Evolutionary conservation across 768 basidiomycete genomes (phyloP).

Genomic region (Clavaria fumosa): DNA sequence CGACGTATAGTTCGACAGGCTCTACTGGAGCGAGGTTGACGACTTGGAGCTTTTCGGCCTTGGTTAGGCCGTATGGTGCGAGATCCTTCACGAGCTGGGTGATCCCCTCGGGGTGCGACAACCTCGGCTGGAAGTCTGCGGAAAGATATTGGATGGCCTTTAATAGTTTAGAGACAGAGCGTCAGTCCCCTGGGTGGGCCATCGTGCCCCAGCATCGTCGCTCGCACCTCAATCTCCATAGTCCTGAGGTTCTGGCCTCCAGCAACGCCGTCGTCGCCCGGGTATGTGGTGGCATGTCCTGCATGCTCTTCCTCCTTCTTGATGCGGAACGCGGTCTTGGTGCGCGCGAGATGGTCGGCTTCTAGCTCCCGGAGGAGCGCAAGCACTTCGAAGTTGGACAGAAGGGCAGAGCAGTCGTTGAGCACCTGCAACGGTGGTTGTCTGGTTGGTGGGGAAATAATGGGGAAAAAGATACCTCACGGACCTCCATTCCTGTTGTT

Average conservation of each 20-base stretch:
- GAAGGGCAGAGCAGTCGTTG: conserved; percentile 57
- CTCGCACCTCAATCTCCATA: conserved; percentile 70
- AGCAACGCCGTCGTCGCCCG: conserved; percentile 27
- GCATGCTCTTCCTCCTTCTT: conserved; percentile 64
- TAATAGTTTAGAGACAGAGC: neutral
- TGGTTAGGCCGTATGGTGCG: conserved; percentile 59
- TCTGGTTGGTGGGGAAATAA: no score
- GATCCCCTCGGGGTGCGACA: conserved; percentile 48
- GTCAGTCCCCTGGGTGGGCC: no score
- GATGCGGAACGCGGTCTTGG: conserved; percentile 53
- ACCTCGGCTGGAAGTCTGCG: conserved; percentile 55
- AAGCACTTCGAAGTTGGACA: conserved; percentile 83
- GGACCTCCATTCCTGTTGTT: no score
- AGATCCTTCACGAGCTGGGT: conserved; percentile 51
- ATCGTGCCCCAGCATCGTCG: no score
- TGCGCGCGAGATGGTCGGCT: conserved; percentile 49
- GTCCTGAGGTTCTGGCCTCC: conserved; percentile 73
- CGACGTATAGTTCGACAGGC: conserved; percentile 79
- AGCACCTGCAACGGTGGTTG: no score
- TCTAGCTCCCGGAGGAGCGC: conserved; percentile 63
- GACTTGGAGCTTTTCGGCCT: conserved; percentile 83
- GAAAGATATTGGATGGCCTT: conserved; percentile 74
- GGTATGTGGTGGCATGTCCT: conserved; percentile 10
- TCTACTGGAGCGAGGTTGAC: conserved; percentile 79
- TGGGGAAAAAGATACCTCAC: no score